Evolutionary conservation across 805 yeast genomes (phyloP).

Genomic region (Lachancea sp.): DNA sequence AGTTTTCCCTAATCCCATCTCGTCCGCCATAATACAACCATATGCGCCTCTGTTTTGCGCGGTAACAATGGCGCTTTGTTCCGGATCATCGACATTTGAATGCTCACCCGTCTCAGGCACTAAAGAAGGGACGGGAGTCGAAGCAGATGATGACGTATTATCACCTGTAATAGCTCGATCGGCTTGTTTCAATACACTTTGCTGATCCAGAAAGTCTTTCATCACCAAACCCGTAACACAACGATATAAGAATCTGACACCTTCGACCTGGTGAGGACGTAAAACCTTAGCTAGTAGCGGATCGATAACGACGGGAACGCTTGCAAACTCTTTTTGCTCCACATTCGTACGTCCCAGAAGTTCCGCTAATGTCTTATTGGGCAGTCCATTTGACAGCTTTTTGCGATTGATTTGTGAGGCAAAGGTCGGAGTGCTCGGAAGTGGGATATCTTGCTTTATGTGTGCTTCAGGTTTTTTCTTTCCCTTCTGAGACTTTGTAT

Average conservation of each 20-base stretch:
- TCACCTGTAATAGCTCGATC: conserved; percentile 2
- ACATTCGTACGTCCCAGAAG: conserved; percentile 65
- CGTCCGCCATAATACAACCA: conserved; percentile 98
- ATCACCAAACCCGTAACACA: conserved; percentile 80
- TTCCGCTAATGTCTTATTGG: conserved; percentile 64
- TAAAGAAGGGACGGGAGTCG: conserved; percentile 1
- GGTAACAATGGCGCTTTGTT: not conserved
- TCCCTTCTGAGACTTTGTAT: conserved; percentile 16
- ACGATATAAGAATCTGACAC: conserved; percentile 82
- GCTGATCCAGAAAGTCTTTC: conserved; percentile 31
- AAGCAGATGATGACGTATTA: conserved; percentile 2
- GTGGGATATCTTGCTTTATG: not conserved
- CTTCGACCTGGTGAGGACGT: conserved; percentile 95
- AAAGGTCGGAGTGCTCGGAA: conserved; percentile 18
- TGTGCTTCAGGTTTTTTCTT: not conserved
- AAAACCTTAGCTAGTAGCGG: conserved; percentile 77
- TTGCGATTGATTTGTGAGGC: conserved; percentile 37
- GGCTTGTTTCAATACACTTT: conserved; percentile 1
- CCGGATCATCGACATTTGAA: not conserved
- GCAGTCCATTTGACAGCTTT: conserved; percentile 29
- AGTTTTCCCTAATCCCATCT: conserved; percentile 92
- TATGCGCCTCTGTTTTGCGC: conserved; percentile 62
- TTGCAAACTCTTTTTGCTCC: conserved; percentile 51
- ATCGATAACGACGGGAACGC: conserved; percentile 94
- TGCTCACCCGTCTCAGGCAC: not conserved